These are phyloP conservation scores for Stylosanthes scabra DNA, from an alignment of 331 rosid genomes.

Conservation along the genomic window DNA sequence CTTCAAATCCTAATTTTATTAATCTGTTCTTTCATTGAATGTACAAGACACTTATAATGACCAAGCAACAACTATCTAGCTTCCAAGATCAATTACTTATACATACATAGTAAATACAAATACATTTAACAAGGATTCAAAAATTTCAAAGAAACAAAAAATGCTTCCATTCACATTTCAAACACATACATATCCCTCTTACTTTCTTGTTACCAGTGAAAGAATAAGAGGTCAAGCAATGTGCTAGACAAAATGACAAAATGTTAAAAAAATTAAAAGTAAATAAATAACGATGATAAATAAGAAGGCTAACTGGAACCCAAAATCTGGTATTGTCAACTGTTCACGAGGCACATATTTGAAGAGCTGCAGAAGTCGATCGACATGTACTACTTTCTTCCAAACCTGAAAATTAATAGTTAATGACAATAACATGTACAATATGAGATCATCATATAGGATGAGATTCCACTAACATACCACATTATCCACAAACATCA, in stretches of 20 bases:
- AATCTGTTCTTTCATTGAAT: constrained; percentile 3
- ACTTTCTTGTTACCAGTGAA: constrained; percentile 25
- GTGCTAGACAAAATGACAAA: constrained; percentile 41
- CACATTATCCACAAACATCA: no score
- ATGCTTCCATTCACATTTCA: constrained; percentile 38
- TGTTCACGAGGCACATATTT: constrained; percentile 92
- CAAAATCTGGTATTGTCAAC: constrained; percentile 90
- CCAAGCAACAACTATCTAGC: constrained; percentile 19
- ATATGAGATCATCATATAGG: no score
- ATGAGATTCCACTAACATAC: no score
- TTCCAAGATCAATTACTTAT: constrained; percentile 29
- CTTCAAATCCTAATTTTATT: constrained; percentile 37
- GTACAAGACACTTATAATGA: constrained; percentile 20
- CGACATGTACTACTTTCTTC: constrained; percentile 89
- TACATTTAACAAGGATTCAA: constrained; percentile 35
- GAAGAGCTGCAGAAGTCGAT: constrained; percentile 86
- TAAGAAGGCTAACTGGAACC: no score
- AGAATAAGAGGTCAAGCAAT: constrained; percentile 24
- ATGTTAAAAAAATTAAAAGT: no score
- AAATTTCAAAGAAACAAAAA: constrained; percentile 12
- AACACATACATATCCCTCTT: constrained; percentile 29
- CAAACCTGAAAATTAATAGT: constrained; percentile 59
- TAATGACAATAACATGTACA: constrained; percentile 26
- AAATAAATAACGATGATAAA: no score
- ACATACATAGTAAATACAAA: constrained; percentile 2